phyloP scores from a whole-genome alignment of 2,329 filamentous ascomycete species.

The Phaeosphaeriaceae sp. region DNA sequence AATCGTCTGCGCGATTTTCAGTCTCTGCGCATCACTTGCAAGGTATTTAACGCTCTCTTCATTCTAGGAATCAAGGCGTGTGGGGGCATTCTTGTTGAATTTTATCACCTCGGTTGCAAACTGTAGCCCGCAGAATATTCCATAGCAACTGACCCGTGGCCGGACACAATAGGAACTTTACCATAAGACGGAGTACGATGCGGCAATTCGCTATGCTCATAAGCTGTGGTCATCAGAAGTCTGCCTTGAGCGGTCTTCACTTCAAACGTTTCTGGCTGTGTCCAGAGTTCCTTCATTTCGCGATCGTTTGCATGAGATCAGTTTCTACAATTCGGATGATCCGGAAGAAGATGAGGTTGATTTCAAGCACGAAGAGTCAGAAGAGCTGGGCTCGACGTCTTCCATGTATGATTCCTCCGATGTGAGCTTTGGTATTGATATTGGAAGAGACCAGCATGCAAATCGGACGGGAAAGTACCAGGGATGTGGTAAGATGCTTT shows the following conservation, averaged over 20 bases:
- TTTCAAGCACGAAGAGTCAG: neutral
- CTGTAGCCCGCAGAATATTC: neutral
- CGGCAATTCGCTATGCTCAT: neutral
- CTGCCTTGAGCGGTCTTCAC: neutral
- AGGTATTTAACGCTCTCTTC: neutral
- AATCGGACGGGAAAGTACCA: too few relatives aligned
- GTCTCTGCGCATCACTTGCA: neutral
- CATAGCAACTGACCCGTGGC: neutral
- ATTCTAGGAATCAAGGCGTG: neutral
- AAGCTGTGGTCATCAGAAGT: neutral
- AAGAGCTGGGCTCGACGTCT: too few relatives aligned
- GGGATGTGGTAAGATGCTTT: too few relatives aligned
- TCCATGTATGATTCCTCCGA: neutral
- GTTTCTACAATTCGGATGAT: neutral
- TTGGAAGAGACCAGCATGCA: neutral
- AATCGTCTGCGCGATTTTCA: neutral
- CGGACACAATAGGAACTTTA: neutral
- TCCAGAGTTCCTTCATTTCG: neutral
- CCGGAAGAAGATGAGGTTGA: neutral
- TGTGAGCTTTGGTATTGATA: neutral
- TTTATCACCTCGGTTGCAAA: neutral
- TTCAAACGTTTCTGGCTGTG: neutral
- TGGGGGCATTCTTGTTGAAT: neutral
- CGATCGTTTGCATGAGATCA: neutral
- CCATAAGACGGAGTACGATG: constrained; percentile 3